Percentiles rank a stretch among this genome's conserved stretches.
phyloP scores from a whole-genome alignment of 2,329 filamentous ascomycete genomes.

The Didymella pinodella region DNA sequence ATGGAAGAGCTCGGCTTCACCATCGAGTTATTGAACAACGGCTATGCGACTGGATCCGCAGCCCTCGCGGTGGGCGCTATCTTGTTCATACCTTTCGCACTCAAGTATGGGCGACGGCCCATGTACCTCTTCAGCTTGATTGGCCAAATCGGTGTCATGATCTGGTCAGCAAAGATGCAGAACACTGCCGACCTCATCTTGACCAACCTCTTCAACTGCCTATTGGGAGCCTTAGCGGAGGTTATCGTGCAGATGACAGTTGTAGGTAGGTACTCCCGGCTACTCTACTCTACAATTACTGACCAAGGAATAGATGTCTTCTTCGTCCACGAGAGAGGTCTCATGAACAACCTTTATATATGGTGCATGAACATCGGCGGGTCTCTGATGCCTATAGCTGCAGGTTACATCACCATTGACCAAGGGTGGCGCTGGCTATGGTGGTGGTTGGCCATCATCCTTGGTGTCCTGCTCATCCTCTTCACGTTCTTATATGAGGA shows the following conservation, averaged over 20 bases:
- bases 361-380: conserved; percentile 50
- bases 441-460: conserved; percentile 52
- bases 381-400: conserved; percentile 52
- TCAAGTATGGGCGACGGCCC: conserved; percentile 58
- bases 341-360: conserved; percentile 58
- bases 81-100: conserved; percentile 56
- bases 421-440: conserved; percentile 62
- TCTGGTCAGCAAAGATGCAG: conserved; percentile 57
- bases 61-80: conserved; percentile 54
- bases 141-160: conserved; percentile 48
- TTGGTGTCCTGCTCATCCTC: conserved; percentile 39
- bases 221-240: conserved; percentile 56
- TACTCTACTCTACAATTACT: neutral
- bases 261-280: conserved; percentile 35
- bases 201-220: conserved; percentile 55
- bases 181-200: conserved; percentile 55
- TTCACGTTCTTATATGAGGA: conserved; percentile 58
- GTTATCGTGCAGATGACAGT: conserved; percentile 58
- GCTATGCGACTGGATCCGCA: conserved; percentile 56
- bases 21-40: conserved; percentile 53
- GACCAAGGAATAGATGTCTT: conserved; percentile 48
- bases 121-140: conserved; percentile 56
- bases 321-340: conserved; percentile 58
- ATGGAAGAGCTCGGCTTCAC: conserved; percentile 22
- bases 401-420: conserved; percentile 52